Conservation (phyloP, 495 filamentous ascomycete genomes). For the Thozetella sp. region DNA sequence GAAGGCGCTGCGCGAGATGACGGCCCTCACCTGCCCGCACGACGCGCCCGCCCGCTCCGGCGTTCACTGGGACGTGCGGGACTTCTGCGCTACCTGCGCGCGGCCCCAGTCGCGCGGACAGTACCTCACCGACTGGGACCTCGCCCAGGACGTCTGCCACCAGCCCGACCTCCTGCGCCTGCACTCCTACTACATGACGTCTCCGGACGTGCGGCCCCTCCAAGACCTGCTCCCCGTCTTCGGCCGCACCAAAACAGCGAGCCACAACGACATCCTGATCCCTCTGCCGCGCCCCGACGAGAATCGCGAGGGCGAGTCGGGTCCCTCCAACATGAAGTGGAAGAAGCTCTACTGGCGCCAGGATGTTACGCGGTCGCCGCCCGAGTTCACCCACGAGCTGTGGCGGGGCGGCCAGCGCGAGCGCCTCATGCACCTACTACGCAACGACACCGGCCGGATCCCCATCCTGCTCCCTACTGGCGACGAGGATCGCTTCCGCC, state of each 20-base stretch:
- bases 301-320: constrained; percentile 28
- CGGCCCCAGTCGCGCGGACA: constrained; percentile 68
- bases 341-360: constrained; percentile 67
- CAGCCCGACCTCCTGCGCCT: constrained; percentile 77
- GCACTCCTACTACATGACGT: constrained; percentile 70
- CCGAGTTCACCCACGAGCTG: constrained; percentile 31
- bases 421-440: constrained; percentile 63
- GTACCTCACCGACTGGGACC: constrained; percentile 66
- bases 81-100: constrained; percentile 64
- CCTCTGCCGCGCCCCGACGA: constrained; percentile 75
- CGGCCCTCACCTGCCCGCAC: constrained; percentile 56
- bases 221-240: constrained; percentile 73
- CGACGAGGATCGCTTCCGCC: constrained; percentile 26
- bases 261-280: constrained; percentile 74
- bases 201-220: constrained; percentile 61
- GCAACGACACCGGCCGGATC: constrained; percentile 42
- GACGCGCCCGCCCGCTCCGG: constrained; percentile 58
- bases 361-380: constrained; percentile 25
- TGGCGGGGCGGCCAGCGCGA: constrained; percentile 49
- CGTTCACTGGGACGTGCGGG: constrained; percentile 49
- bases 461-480: constrained; percentile 37
- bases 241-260: constrained; percentile 68
- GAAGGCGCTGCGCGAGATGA: constrained; percentile 53
- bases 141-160: constrained; percentile 71
- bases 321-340: constrained; percentile 51